A percentile compares a stretch with the other conserved stretches of the same genome.
Evolutionary conservation across 75 land plant species (phyloP).

Genomic region (Cupressus sempervirens): DNA sequence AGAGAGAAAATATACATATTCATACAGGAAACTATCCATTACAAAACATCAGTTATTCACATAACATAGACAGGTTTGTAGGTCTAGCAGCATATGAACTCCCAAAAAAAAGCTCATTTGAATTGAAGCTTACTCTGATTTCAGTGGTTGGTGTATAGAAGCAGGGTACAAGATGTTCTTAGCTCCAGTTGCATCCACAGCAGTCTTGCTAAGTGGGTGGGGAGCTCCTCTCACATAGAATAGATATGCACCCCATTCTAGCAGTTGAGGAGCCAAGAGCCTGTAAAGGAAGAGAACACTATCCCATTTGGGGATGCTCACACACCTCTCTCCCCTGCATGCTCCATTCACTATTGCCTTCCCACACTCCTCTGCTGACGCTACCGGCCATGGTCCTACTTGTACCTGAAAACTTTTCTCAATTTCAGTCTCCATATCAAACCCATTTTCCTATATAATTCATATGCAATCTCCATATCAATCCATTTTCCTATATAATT

Average conservation of each 20-base stretch:
- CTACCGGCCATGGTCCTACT: constrained; percentile 46
- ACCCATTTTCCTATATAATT: too few relatives aligned
- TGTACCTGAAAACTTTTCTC: constrained; percentile 32
- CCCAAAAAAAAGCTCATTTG: too few relatives aligned
- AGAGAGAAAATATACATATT: too few relatives aligned
- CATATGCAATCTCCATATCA: too few relatives aligned
- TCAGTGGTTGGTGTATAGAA: constrained; percentile 18
- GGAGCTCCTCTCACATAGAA: constrained; percentile 18
- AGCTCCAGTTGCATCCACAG: constrained; percentile 46
- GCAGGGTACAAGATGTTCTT: constrained; percentile 44
- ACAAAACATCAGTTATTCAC: too few relatives aligned
- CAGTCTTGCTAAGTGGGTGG: constrained; percentile 30
- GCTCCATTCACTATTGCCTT: constrained; percentile 53
- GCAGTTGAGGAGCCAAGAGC: constrained; percentile 53
- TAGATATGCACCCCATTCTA: constrained; percentile 43
- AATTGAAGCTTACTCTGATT: too few relatives aligned
- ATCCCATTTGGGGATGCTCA: constrained; percentile 61
- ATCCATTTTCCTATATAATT: too few relatives aligned
- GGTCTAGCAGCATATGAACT: too few relatives aligned
- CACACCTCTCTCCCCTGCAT: constrained; percentile 37
- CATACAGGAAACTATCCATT: too few relatives aligned
- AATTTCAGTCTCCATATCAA: too few relatives aligned
- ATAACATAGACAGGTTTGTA: too few relatives aligned
- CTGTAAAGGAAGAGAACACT: constrained; percentile 27
- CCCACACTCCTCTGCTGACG: constrained; percentile 36